Base-by-base conservation (phyloP, 1,284 basidiomycete species). In the Sporisorium scitamineum region DNA sequence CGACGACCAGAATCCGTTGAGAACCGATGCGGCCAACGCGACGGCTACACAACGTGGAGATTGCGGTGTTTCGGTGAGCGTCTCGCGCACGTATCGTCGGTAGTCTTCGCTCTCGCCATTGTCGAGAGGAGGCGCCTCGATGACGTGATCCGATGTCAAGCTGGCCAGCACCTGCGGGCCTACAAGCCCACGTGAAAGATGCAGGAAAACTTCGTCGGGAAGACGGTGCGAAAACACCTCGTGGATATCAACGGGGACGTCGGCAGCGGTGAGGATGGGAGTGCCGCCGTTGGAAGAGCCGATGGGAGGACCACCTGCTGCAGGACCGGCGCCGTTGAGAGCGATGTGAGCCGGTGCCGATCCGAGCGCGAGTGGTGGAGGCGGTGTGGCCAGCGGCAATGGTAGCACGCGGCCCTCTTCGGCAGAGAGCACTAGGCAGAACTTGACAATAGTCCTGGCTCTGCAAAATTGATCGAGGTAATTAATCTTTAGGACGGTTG, bases 31-130 rank as follows among this genome's bases (percentile, higher is more conserved):
- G 5, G 79, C 79, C 4, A 84, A 75, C 5, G 83, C 84, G 22
- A 97, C 77, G 37, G 95, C 89, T 5, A 94, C 95, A 70, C 94
- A 95, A 48, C 95, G 90, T 27, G 97, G 97, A 3, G 94, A 37
- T 92, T 96, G 85, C 90, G 92, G 27, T 91, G 92, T 66, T 80
- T 99, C 96, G 0, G 95, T 98, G 61, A 99, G 92, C 50, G 94
- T 92, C 85, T 97, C 94, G 87, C 95, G 95, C 76, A 98, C 90
- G 86, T 97, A 99, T 22, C 93, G 90, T 76, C 91, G 91, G 86
- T 97, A 99, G 85, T 99, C 96, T 10, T 90, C 93, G 45, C 93
- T 94, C 86, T 97, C 95, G 13, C 95, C 95, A 79, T 95, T 95
- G 85, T 95, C 94, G 58, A 99, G 88, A 18, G 97, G 97, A 14